Evolutionary conservation across 2,329 filamentous ascomycete species (phyloP).

Genomic region (Venturiaceae sp.): DNA sequence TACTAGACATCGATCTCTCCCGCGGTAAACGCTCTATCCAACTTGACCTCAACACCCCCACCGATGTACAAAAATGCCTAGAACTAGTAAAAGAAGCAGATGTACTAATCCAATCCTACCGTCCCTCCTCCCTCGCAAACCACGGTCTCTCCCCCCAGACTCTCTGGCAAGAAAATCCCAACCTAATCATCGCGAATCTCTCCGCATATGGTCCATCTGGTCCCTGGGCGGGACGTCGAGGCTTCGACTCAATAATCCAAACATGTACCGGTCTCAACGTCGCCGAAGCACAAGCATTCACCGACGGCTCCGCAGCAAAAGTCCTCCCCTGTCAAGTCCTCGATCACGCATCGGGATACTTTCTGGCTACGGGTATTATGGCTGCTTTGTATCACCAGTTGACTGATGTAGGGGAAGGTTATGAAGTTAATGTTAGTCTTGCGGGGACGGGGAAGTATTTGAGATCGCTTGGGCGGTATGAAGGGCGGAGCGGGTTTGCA

Average conservation of each 20-base stretch:
- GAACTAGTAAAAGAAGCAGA: too few relatives aligned
- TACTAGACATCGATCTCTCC: too few relatives aligned
- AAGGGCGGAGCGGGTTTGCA: too few relatives aligned
- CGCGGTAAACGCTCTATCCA: too few relatives aligned
- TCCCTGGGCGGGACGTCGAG: constrained; percentile 36
- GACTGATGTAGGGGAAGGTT: constrained; percentile 33
- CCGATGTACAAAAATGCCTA: too few relatives aligned
- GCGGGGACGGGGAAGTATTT: constrained; percentile 48
- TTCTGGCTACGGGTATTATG: constrained; percentile 43
- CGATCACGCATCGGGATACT: constrained; percentile 46
- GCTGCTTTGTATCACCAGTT: constrained; percentile 41
- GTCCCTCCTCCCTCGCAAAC: too few relatives aligned
- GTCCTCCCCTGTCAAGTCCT: constrained; percentile 45
- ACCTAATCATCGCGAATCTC: constrained; percentile 41
- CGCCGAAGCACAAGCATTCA: constrained; percentile 40
- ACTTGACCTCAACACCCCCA: too few relatives aligned
- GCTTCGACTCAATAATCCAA: constrained; percentile 48
- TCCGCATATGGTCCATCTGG: constrained; percentile 43
- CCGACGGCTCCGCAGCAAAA: constrained; percentile 27
- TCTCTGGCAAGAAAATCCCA: constrained; percentile 29
- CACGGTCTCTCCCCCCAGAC: too few relatives aligned
- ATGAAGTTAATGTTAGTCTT: constrained; percentile 45
- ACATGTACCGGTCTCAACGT: constrained; percentile 47
- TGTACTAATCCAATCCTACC: too few relatives aligned
- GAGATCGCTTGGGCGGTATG: constrained; percentile 44